A percentile compares a stretch with the other conserved stretches of the same genome.
phyloP scores from a whole-genome alignment of 169 alveolate species.

The Plasmodium coatneyi region DNA sequence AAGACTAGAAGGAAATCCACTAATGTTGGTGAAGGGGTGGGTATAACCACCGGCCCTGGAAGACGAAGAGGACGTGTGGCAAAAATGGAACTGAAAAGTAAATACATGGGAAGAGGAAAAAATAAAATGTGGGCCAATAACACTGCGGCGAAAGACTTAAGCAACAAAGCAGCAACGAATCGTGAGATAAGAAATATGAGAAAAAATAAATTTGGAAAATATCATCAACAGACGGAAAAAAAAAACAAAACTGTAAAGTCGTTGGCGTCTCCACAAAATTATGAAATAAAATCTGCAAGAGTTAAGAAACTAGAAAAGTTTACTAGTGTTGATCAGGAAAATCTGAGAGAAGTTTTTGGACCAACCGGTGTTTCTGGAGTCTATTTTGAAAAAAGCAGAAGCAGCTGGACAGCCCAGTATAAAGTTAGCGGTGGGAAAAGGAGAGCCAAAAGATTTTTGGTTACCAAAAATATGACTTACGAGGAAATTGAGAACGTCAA shows the following conservation, averaged over 20 bases:
- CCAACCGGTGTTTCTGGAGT: constrained; percentile 75
- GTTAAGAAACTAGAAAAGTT: constrained; percentile 59
- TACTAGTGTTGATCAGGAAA: constrained; percentile 67
- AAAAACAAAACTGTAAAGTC: neutral
- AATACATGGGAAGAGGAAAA: constrained; percentile 14
- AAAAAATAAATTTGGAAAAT: constrained; percentile 30
- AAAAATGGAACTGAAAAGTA: constrained; percentile 3
- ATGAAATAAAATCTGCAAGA: constrained; percentile 57
- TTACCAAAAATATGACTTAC: constrained; percentile 64
- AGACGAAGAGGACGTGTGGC: neutral
- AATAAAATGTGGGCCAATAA: constrained; percentile 6
- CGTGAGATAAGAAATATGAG: constrained; percentile 45
- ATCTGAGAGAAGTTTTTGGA: constrained; percentile 65
- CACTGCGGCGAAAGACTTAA: neutral
- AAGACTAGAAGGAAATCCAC: neutral
- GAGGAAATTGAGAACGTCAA: constrained; percentile 73
- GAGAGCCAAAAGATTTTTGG: constrained; percentile 72
- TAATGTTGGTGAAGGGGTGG: neutral
- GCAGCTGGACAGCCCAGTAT: constrained; percentile 76
- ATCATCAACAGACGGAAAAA: neutral
- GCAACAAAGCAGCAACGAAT: constrained; percentile 1
- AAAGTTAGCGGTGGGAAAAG: constrained; percentile 74
- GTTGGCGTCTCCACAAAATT: neutral
- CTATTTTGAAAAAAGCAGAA: constrained; percentile 74
- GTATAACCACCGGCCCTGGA: neutral